phyloP scores from a whole-genome alignment of 2,329 filamentous ascomycete genomes.

The Pseudogymnoascus destructans region DNA sequence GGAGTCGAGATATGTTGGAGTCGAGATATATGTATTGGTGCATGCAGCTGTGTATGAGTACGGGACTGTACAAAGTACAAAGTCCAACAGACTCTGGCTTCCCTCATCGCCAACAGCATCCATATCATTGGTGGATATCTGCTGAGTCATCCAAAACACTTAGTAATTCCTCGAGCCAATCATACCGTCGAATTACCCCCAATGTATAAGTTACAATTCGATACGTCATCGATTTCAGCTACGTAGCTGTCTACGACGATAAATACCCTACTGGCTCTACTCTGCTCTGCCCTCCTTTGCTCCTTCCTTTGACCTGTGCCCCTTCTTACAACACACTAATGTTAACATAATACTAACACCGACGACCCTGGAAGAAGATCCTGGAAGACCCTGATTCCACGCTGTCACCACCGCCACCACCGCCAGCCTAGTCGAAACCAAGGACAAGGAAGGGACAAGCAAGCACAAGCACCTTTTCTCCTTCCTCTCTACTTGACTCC shows the following conservation, averaged over 20 bases:
- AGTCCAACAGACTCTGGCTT: neutral
- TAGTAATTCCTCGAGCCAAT: too few species aligned
- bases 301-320: neutral
- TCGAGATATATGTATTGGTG: neutral
- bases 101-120: neutral
- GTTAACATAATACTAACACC: neutral
- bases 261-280: neutral
- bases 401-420: neutral
- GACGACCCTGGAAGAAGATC: neutral
- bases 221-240: constrained; percentile 5
- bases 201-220: neutral
- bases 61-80: too few species aligned
- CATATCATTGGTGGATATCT: neutral
- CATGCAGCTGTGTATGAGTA: neutral
- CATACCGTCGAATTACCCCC: too few species aligned
- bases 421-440: neutral
- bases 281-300: neutral
- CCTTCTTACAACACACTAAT: too few species aligned
- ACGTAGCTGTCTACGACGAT: neutral
- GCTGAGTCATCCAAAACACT: neutral
- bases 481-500: neutral
- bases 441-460: neutral
- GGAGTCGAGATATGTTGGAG: neutral
- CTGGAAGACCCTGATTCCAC: constrained; percentile 2
- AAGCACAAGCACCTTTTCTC: neutral